Base-by-base conservation (phyloP, 352 stramenopile genomes). In the Phytopythium ostracodes region DNA sequence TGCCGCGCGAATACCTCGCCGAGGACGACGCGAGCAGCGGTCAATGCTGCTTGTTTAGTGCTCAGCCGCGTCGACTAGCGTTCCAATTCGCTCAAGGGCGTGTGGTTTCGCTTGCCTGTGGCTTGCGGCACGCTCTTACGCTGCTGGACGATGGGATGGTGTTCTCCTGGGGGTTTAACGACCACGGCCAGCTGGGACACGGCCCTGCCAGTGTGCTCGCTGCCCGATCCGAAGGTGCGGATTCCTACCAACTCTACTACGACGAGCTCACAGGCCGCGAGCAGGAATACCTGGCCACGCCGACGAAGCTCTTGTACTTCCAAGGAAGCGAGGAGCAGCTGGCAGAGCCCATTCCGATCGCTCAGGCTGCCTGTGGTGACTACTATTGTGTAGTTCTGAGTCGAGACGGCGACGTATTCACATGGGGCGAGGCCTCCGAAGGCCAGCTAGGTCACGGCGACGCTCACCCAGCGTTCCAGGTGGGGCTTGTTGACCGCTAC, bases 111-210 rank as follows among this genome's bases (percentile, higher is more conserved):
- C 11, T 87, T 27, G 68, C 79, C 17, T 90, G 79, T 51, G 84
- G 84, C 0, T 65, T 87, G 22, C 69, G 69, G 36, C 81, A 92
- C 53, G 81, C 78, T 9, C 67, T 91, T 0, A 71, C 75, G 18
- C 66, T 89, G 42, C 85, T 76, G 1, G 29, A 69, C 9, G 68
- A 84, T 18, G 79, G 79, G 1, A 84, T 89, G 63, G 69, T 92
- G 2, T 77, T 84, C 53, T 89, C 81, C 0, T 92, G 84, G 84
- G 84, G 84, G 0, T 91, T 90, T 18, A 89, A 90, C 63, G 81
- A 89, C 58, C 84, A 92, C 63, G 84, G 84, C 6, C 84, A 92
- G 50, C 71, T 89, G 2, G 84, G 84, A 4, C 84, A 92, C 47
- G 79, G 81, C n/a, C 63, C 74, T 29, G 47, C 67, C 2, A 66